Evolutionary conservation across 495 filamentous ascomycete genomes (phyloP), one percentile per base, ranked within the genome.

Genomic region (Glarea lozoyensis): DNA sequence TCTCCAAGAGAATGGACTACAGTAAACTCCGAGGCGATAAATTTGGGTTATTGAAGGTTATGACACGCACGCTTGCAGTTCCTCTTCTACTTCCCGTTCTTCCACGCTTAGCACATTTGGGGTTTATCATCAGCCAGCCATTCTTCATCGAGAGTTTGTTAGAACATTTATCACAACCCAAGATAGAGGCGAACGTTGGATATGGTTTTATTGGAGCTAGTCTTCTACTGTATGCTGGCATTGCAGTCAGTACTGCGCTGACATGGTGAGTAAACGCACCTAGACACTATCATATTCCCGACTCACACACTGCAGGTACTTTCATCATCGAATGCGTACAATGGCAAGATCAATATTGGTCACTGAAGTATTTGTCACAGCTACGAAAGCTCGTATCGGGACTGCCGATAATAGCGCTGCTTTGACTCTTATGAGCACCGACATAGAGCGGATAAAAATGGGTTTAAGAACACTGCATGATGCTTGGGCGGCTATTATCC

Each of bases 121-220:
- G 56, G 1, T 77, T 86, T 49, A 74, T 66, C 17, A 72, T 81
- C 37, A 72, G 69, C 43, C 79, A 84, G 49, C 81, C 81, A 0
- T 69, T 86, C 34, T 64, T 86, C 6, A 69, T 84, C 16, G 60
- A 77, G 20, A 59, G 68, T 6, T 67, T 75, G 0, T 49, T 84
- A 3, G 50, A 53, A 0, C 57, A 75, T 37, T 67, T 73, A 3
- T 81, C 17, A 75, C 72, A 3, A 58, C 76, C 12, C 69, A 72
- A 0, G 17, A 9, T 10, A 11, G 7, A 9, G 32, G 7, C 32
- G 32, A 45, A 45, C 46, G 44, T 67, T 16, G 65, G 70, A 34
- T 76, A 81, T 51, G 78, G 77, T 4, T 57, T 82, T 37, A 79
- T 84, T 44, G 78, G 74, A 15, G 80, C 78, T 1, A 78, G 72